A percentile compares a stretch with the other conserved stretches of the same genome.
Conservation (phyloP, 2,329 filamentous ascomycete species). For the Cytospora paraplurivora region DNA sequence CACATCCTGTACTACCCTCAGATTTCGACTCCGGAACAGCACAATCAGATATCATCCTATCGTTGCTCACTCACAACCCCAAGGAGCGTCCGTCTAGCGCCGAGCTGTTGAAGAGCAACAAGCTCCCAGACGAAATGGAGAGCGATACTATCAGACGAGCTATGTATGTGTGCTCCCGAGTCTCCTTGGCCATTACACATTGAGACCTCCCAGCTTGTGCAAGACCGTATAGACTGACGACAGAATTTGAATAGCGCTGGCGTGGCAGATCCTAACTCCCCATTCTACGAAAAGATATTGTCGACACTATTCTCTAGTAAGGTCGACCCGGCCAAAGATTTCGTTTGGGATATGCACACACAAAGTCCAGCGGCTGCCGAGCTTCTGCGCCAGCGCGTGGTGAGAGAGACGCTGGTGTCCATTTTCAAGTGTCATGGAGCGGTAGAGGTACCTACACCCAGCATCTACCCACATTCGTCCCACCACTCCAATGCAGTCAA, state of each 20-base stretch:
- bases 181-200: not conserved
- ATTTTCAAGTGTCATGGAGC: slow-evolving; percentile 91
- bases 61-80: slow-evolving; percentile 79
- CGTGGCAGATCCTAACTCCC: slow-evolving; percentile 78
- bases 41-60: slow-evolving; percentile 77
- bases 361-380: slow-evolving; percentile 58
- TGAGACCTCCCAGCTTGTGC: not conserved
- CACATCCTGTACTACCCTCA: slow-evolving; percentile 67
- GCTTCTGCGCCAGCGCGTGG: slow-evolving; percentile 69
- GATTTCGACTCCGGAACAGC: slow-evolving; percentile 74
- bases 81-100: slow-evolving; percentile 79
- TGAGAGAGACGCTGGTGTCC: slow-evolving; percentile 71
- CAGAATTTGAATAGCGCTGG: slow-evolving; percentile 50
- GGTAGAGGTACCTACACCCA: slow-evolving; percentile 73
- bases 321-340: slow-evolving; percentile 78
- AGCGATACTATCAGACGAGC: slow-evolving; percentile 87
- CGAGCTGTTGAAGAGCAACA: slow-evolving; percentile 82
- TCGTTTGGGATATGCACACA: slow-evolving; percentile 72
- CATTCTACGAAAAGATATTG: slow-evolving; percentile 88
- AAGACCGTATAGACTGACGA: not conserved
- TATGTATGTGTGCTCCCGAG: slow-evolving; percentile 45
- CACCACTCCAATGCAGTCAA: slow-evolving; percentile 80
- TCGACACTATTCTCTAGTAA: slow-evolving; percentile 79
- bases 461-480: slow-evolving; percentile 78
- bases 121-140: slow-evolving; percentile 88